These are phyloP conservation scores for Hypoxylon trugodes DNA, from an alignment of 495 filamentous ascomycete genomes.

Conservation along the genomic window DNA sequence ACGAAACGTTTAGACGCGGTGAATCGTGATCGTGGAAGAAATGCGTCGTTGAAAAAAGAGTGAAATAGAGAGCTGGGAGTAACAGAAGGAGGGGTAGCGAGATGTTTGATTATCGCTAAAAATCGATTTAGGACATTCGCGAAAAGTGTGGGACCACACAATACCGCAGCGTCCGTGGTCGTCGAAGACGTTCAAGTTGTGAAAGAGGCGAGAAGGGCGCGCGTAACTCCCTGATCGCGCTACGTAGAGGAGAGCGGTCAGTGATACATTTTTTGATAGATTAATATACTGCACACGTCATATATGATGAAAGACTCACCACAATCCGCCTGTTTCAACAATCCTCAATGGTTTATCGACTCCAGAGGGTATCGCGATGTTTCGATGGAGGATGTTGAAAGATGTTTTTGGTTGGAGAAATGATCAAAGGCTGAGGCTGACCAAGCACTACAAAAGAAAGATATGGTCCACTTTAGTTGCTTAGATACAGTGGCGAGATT, in stretches of 20 bases:
- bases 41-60: background rate
- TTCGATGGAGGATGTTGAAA: conserved; percentile 3
- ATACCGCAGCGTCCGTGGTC: background rate
- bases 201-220: conserved; percentile 8
- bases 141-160: background rate
- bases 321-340: conserved; percentile 9
- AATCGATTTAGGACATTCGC: background rate
- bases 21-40: conserved; percentile 13
- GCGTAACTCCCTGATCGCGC: background rate
- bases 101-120: background rate
- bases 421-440: conserved; percentile 29
- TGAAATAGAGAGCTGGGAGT: background rate
- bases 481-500: conserved; percentile 8
- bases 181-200: background rate
- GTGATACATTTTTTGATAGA: background rate
- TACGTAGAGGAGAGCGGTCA: conserved; percentile 9
- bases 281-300: background rate
- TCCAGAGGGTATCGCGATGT: background rate
- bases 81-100: background rate
- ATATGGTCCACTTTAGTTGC: background rate
- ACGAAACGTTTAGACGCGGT: background rate
- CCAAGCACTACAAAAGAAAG: conserved; percentile 31
- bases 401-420: conserved; percentile 30
- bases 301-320: conserved; percentile 13
- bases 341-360: conserved; percentile 11